Evolutionary conservation across 2,329 filamentous ascomycete species (phyloP), one percentile per base, ranked within the genome.

Genomic region (Scopulariopsis brevicaulis): DNA sequence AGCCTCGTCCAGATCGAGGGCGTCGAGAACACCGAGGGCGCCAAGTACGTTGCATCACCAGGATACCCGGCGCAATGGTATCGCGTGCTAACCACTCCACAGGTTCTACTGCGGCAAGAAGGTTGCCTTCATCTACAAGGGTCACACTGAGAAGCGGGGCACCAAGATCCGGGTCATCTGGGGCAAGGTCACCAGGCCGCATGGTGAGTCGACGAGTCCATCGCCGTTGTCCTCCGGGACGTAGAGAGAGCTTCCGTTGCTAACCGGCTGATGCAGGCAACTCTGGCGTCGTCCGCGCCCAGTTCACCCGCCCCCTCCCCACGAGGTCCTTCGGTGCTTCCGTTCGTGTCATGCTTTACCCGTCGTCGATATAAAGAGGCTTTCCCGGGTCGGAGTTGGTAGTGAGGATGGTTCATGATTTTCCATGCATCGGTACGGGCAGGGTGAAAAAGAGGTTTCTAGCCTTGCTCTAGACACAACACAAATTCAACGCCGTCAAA

Each of bases 81-180:
- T 20, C 35, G 11, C 35, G 3, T 37, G 35, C 56, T 35, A 28
- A 50, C 28, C 51, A 15, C 46, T 43, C 58, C 61, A 60, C 67
- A 83, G 80, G 80, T 96, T 96, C 89, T 99, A 99, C 83, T 82
- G 90, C 67, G 94, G 94, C 80, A 99, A 99, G 89, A 92, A 92
- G 82, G 86, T 97, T 75, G 94, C 94, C 75, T 99, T 91, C 78
- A 91, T 99, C 78, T 99, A 97, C 85, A 90, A 92, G 74, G 93
- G 87, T 69, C 86, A 90, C 79, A 92, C 86, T 80, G 90, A 96
- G 83, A 84, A 96, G 73, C 89, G 93, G 71, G 94, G 94, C 75
- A 93, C 91, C 76, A 97, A 97, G 87, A 95, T 97, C 80, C 86
- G 93, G 73, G 88, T 97, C 69, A 96, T 97, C 82, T 97, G 92